These are phyloP conservation scores for Coemansia sp. DNA, from an alignment of 192 early-diverging fungal species.

Conservation along the genomic window DNA sequence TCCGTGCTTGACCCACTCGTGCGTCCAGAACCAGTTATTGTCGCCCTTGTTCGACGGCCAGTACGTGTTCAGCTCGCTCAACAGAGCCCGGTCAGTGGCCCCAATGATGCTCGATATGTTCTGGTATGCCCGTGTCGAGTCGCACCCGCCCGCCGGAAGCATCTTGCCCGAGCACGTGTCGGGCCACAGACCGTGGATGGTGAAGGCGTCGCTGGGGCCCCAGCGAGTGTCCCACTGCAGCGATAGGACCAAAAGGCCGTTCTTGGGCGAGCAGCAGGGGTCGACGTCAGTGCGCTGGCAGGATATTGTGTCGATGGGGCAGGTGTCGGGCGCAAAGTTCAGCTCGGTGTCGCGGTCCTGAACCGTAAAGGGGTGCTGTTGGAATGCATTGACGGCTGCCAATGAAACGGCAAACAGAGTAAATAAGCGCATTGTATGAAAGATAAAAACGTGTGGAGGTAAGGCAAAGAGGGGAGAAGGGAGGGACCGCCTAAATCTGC, in stretches of 20 bases:
- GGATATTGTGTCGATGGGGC: conserved; percentile 45
- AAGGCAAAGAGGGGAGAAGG: background rate
- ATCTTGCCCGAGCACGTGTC: conserved; percentile 61
- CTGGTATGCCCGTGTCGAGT: conserved; percentile 58
- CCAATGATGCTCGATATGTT: conserved; percentile 57
- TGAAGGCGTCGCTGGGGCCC: conserved; percentile 61
- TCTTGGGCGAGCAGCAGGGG: conserved; percentile 51
- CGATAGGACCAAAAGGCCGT: conserved; percentile 48
- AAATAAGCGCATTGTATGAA: background rate
- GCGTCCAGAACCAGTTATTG: conserved; percentile 77
- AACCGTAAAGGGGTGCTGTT: background rate
- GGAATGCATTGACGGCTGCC: background rate
- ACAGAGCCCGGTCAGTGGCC: conserved; percentile 4
- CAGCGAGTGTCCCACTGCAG: conserved; percentile 62
- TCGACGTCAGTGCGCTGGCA: conserved; percentile 32
- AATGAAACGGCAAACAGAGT: background rate
- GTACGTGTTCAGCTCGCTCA: conserved; percentile 58
- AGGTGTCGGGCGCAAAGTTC: conserved; percentile 7
- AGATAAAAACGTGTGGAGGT: background rate
- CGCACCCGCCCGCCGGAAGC: conserved; percentile 58
- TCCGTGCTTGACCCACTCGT: conserved; percentile 83
- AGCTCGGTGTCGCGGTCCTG: background rate
- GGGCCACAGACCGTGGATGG: conserved; percentile 80
- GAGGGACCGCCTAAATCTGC: background rate
- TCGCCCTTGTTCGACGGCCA: conserved; percentile 72